Evolutionary conservation across 1,139 yeast genomes (phyloP).

Genomic region (Kluyveromyces marxianus): DNA sequence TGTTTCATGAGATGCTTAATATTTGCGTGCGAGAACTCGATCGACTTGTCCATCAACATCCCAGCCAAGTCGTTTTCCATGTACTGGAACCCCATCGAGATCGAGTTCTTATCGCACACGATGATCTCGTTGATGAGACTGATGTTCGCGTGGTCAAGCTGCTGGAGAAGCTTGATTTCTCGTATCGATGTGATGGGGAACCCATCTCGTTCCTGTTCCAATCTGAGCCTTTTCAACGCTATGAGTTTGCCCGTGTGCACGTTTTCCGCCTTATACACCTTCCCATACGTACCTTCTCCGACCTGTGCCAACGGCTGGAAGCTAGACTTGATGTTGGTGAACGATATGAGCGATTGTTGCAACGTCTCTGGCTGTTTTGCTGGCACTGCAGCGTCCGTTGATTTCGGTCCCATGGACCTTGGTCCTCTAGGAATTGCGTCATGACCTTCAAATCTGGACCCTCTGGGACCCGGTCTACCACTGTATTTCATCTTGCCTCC

Average conservation of each 20-base stretch:
- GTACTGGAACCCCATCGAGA: constrained; percentile 88
- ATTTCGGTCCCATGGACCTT: background rate
- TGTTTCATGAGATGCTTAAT: constrained; percentile 73
- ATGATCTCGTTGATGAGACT: constrained; percentile 83
- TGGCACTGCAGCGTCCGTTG: background rate
- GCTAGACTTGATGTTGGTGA: constrained; percentile 18
- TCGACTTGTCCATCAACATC: constrained; percentile 66
- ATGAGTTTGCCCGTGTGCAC: constrained; percentile 58
- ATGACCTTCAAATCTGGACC: constrained; percentile 5
- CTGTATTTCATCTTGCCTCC: background rate
- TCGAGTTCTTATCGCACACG: constrained; percentile 65
- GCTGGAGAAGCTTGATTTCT: constrained; percentile 80
- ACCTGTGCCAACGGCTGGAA: constrained; percentile 40
- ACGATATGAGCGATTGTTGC: constrained; percentile 10
- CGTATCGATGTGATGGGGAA: constrained; percentile 94
- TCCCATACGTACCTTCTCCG: constrained; percentile 82
- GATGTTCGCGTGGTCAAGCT: constrained; percentile 76
- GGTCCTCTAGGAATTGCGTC: constrained; percentile 3
- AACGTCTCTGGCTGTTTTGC: background rate
- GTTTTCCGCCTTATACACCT: constrained; percentile 52
- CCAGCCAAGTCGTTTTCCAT: constrained; percentile 94
- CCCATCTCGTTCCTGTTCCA: constrained; percentile 88
- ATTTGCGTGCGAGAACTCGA: constrained; percentile 55
- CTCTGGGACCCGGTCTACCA: background rate
- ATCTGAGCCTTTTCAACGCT: constrained; percentile 74